These are phyloP conservation scores for Zelonia costaricensis DNA, from an alignment of 208 protist species.

Conservation along the genomic window DNA sequence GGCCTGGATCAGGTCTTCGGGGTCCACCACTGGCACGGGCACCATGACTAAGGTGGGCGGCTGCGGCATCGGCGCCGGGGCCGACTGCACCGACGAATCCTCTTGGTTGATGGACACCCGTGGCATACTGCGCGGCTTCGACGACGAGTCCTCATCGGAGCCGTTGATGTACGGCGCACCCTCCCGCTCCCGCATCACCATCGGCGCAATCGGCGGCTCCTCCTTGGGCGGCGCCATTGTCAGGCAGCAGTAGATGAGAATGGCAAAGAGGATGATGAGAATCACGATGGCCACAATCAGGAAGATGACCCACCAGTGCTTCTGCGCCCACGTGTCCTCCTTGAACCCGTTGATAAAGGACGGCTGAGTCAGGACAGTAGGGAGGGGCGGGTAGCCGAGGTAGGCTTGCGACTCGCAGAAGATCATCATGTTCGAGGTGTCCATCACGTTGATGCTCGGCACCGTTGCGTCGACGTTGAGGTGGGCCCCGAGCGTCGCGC, in stretches of 20 bases:
- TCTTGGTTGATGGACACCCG: neutral
- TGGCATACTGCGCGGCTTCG: constrained; percentile 4
- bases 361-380: constrained; percentile 33
- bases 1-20: constrained; percentile 23
- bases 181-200: constrained; percentile 57
- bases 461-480: constrained; percentile 14
- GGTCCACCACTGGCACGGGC: constrained; percentile 12
- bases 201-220: constrained; percentile 29
- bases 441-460: constrained; percentile 2
- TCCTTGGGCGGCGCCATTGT: constrained; percentile 27
- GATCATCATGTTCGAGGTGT: constrained; percentile 10
- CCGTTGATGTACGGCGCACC: constrained; percentile 26
- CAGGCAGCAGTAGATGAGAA: constrained; percentile 49
- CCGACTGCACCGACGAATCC: neutral
- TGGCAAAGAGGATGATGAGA: constrained; percentile 26
- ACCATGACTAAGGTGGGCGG: constrained; percentile 5
- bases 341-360: constrained; percentile 45
- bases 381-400: constrained; percentile 2
- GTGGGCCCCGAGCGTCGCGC: neutral
- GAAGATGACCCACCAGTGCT: constrained; percentile 57
- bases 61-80: neutral
- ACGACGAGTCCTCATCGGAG: constrained; percentile 6
- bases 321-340: constrained; percentile 54
- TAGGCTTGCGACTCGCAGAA: constrained; percentile 44
- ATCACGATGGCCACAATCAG: constrained; percentile 35